Evolutionary conservation across 1,284 basidiomycete species (phyloP), one percentile per base, ranked within the genome.

Genomic region (Ganoderma lingzhi): DNA sequence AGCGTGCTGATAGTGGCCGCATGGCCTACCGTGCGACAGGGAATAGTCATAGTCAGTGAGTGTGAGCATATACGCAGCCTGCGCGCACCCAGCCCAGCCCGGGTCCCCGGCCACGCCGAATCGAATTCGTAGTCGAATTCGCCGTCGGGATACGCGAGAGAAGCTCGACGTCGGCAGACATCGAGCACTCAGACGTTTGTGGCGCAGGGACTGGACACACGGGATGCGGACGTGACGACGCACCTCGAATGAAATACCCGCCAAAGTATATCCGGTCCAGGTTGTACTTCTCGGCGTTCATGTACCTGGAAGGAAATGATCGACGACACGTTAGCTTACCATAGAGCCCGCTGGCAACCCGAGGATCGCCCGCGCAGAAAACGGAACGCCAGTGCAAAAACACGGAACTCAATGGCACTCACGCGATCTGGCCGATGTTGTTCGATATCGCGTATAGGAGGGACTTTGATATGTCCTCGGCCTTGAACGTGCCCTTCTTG

Each of bases 341-440:
- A 14, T 51, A 28, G 23, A 51, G 48, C 48, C 48, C 48, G 48
- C 23, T 51, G 10, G 48, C 48, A 51, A 51, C 48, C 48, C 48
- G 48, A 51, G 48, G 23, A 28, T 51, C 48, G 23, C 48, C 23
- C 48, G 48, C 10, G 48, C 48, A 23, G 48, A 23, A 23, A 51
- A 19, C 15, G 15, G 15, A 19, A 48, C n/a, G n/a, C 45, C 23
- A 23, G 23, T 23, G 23, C 23, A 23, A 23, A 23, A 8, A 48
- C 17, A 19, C 15, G 44, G 44, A 66, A 62, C 62, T 35, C n/a
- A 60, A 45, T 30, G 44, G 30, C 63, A 93, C 95, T 82, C 81
- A 97, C 95, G 98, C 98, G 83, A 99, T 99, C 82, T 99, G 98
- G 6, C 98, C 98, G 76, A 99, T 99, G 82, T 99, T 99, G 84